Conservation (phyloP, 2,329 filamentous ascomycete genomes). For the Hypoxylon sp. region DNA sequence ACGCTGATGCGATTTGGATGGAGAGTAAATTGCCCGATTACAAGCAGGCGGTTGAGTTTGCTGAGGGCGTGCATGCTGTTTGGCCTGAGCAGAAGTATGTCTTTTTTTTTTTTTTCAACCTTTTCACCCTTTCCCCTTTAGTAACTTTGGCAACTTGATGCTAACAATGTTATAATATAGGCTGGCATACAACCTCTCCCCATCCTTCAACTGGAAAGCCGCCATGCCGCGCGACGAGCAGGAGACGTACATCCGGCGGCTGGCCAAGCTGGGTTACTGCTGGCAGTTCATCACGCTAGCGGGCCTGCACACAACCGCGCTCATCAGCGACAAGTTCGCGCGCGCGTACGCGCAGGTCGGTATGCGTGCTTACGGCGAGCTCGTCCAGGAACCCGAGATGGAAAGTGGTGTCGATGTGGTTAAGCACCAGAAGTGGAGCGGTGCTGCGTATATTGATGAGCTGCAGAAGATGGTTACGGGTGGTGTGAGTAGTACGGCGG, state of each 20-base stretch:
- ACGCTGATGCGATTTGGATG: conserved; percentile 99
- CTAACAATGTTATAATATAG: conserved; percentile 58
- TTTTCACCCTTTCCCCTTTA: conserved; percentile 8
- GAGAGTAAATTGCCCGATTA: conserved; percentile 97
- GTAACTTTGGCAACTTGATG: neutral
- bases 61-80: conserved; percentile 90
- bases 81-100: conserved; percentile 96
- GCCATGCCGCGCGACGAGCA: conserved; percentile 93
- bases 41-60: conserved; percentile 91
- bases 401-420: conserved; percentile 91
- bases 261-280: conserved; percentile 91
- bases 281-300: conserved; percentile 99
- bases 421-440: conserved; percentile 99
- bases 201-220: conserved; percentile 99
- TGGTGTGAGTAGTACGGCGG: conserved; percentile 89
- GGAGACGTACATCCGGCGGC: conserved; percentile 95
- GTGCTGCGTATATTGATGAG: conserved; percentile 94
- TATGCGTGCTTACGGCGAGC: conserved; percentile 97
- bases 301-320: conserved; percentile 92
- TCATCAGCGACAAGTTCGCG: conserved; percentile 91
- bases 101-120: conserved; percentile 5
- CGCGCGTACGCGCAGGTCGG: conserved; percentile 83
- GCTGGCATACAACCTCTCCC: conserved; percentile 97
- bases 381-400: conserved; percentile 98
- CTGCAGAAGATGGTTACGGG: conserved; percentile 97